phyloP scores from a whole-genome alignment of 2,329 filamentous ascomycete genomes.

The Pseudogymnoascus sp. region DNA sequence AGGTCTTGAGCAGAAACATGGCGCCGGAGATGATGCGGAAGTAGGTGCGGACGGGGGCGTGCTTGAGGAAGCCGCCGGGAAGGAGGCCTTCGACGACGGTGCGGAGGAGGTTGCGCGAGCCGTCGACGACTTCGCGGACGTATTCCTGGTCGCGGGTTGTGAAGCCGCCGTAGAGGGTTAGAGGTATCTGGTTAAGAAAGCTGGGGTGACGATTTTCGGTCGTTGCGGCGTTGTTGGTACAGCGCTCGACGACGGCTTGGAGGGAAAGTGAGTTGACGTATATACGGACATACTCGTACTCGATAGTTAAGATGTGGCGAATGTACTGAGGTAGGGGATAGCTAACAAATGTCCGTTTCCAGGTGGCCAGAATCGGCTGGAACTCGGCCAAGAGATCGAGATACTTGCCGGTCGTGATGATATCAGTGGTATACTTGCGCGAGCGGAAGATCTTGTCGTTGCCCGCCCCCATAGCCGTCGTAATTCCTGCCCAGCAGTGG shows the following conservation, averaged over 20 bases:
- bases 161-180: conserved; percentile 56
- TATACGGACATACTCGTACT: conserved; percentile 90
- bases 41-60: conserved; percentile 75
- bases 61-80: conserved; percentile 67
- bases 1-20: conserved; percentile 79
- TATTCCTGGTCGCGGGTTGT: conserved; percentile 62
- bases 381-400: conserved; percentile 73
- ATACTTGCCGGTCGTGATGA: conserved; percentile 82
- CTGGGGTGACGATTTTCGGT: conserved; percentile 29
- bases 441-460: conserved; percentile 86
- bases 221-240: conserved; percentile 63
- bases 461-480: conserved; percentile 81
- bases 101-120: conserved; percentile 65
- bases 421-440: conserved; percentile 75
- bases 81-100: conserved; percentile 70
- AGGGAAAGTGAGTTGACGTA: conserved; percentile 92
- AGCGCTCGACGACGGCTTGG: conserved; percentile 90
- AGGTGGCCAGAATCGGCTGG: conserved; percentile 66
- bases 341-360: conserved; percentile 76
- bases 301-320: conserved; percentile 75
- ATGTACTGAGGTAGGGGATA: conserved; percentile 59
- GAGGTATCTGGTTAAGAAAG: conserved; percentile 54
- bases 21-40: conserved; percentile 80
- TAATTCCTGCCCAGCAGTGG: conserved; percentile 91
- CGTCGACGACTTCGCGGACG: conserved; percentile 68